These are phyloP conservation scores for Pleurotus citrinopileatus DNA, from an alignment of 768 basidiomycete species.

Conservation along the genomic window DNA sequence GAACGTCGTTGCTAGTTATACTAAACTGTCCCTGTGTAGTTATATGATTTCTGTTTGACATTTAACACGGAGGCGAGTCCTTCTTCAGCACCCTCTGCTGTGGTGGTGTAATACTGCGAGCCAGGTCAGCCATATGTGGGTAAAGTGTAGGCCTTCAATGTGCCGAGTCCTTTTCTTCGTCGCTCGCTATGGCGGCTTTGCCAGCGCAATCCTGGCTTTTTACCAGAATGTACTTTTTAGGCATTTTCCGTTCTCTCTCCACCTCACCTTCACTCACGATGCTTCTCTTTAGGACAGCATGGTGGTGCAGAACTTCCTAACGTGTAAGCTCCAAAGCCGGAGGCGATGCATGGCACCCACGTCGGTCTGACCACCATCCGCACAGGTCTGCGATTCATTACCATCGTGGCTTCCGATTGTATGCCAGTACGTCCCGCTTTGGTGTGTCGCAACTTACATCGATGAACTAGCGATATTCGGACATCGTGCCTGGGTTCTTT, in stretches of 20 bases:
- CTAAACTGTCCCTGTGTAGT: neutral
- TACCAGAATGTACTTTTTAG: neutral
- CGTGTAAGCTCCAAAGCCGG: neutral
- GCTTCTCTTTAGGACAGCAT: neutral
- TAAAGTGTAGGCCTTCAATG: neutral
- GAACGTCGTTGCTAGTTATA: no score
- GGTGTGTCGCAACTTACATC: neutral
- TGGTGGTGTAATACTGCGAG: no score
- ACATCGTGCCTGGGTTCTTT: neutral
- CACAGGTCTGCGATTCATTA: neutral
- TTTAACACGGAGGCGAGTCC: neutral
- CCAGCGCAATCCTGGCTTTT: neutral
- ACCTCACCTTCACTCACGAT: neutral
- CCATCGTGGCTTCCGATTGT: constrained; percentile 1
- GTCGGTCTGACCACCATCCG: neutral
- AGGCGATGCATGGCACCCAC: no score
- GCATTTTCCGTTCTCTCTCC: neutral
- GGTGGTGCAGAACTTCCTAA: neutral
- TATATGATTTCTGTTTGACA: neutral
- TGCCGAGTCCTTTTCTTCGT: neutral
- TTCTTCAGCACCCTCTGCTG: no score
- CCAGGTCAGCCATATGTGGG: neutral
- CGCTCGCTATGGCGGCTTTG: neutral
- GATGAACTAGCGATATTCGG: neutral
- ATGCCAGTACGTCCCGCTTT: neutral